Evolutionary conservation across 805 yeast genomes (phyloP).

Genomic region (Kazachstania taianensis): DNA sequence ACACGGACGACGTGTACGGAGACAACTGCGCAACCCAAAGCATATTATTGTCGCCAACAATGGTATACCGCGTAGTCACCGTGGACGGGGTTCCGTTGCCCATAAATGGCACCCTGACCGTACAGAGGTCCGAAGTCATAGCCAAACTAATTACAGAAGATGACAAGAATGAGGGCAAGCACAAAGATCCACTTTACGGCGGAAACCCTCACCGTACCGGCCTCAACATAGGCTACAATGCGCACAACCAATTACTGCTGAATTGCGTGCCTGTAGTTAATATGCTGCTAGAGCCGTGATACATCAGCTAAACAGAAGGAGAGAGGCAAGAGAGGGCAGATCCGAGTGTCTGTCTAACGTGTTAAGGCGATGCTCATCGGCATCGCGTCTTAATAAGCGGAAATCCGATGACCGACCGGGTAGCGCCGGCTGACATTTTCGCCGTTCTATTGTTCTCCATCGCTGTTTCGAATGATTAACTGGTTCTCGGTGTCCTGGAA

Average conservation of each 20-base stretch:
- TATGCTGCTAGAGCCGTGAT: no score
- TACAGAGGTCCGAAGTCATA: neutral
- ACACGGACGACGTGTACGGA: neutral
- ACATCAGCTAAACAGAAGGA: no score
- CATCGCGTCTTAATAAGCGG: no score
- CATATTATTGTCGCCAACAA: neutral
- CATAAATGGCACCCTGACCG: neutral
- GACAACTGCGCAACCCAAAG: neutral
- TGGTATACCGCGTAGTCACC: neutral
- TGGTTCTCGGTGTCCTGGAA: no score
- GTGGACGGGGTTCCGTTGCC: slow-evolving; percentile 1
- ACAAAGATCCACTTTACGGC: neutral
- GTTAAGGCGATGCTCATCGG: no score
- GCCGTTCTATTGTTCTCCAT: no score
- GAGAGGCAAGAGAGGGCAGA: no score
- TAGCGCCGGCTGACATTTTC: no score
- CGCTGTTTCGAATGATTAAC: no score
- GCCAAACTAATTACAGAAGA: no score
- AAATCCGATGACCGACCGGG: no score
- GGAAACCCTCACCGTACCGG: neutral
- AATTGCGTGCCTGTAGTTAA: slow-evolving; percentile 23
- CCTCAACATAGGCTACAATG: slow-evolving; percentile 15
- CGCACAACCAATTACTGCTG: slow-evolving; percentile 16
- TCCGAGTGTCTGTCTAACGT: no score
- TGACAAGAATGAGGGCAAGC: neutral